A percentile compares a stretch with the other conserved stretches of the same genome.
Evolutionary conservation across 2,329 filamentous ascomycete species (phyloP).

Genomic region (Fusarium hostae): DNA sequence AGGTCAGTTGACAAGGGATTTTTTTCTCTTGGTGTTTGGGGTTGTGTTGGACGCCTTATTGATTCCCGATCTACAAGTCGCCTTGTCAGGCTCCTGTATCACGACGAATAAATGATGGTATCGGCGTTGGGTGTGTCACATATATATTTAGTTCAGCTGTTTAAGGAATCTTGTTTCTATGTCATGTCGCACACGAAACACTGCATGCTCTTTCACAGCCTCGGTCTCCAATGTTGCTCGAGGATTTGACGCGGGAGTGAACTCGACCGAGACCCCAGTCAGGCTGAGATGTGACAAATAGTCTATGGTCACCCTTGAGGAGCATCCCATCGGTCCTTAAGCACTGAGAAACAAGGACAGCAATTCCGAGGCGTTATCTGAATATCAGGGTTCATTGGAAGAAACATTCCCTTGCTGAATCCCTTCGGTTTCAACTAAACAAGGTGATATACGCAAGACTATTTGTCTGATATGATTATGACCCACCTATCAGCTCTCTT

Average conservation of each 20-base stretch:
- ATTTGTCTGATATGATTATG: slow-evolving; percentile 3
- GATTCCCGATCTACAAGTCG: slow-evolving; percentile 33
- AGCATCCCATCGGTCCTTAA: not conserved
- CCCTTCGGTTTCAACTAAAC: not conserved
- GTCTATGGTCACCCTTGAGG: not conserved
- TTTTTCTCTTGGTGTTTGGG: slow-evolving; percentile 33
- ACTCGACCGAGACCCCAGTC: slow-evolving; percentile 18
- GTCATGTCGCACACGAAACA: slow-evolving; percentile 19
- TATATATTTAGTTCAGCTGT: slow-evolving; percentile 34
- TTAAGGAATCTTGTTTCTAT: slow-evolving; percentile 25
- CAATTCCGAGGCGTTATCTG: not conserved
- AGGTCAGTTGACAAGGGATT: slow-evolving; percentile 19
- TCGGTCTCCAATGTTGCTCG: not conserved
- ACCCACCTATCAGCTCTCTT: slow-evolving; percentile 24
- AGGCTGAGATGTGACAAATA: not conserved
- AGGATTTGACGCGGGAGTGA: slow-evolving; percentile 2
- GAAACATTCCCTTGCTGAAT: not conserved
- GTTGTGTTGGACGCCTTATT: slow-evolving; percentile 22
- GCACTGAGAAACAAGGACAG: not conserved
- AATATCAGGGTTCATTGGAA: not conserved
- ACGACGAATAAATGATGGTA: slow-evolving; percentile 36
- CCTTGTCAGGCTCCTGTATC: slow-evolving; percentile 24
- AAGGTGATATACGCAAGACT: not conserved
- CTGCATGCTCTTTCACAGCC: slow-evolving; percentile 8
- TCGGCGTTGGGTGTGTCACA: slow-evolving; percentile 36